These are phyloP conservation scores for Barnettozyma salicaria DNA, from an alignment of 805 yeast species.

Conservation along the genomic window DNA sequence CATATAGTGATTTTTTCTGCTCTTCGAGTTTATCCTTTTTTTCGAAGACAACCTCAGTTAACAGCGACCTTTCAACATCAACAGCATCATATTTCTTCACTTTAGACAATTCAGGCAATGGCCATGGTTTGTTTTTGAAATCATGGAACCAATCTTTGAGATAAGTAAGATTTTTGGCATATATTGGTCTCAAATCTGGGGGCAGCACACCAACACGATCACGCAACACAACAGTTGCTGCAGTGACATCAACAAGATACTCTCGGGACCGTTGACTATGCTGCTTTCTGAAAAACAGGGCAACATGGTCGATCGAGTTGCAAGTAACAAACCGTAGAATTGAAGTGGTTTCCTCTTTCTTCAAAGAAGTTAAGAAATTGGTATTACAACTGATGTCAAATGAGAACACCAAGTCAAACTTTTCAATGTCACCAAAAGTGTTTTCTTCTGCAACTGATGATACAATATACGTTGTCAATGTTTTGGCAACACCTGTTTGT, in stretches of 20 bases:
- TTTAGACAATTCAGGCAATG: constrained; percentile 64
- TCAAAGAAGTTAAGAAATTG: constrained; percentile 27
- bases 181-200: constrained; percentile 70
- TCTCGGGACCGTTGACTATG: constrained; percentile 30
- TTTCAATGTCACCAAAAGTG: constrained; percentile 2
- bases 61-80: constrained; percentile 75
- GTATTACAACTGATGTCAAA: constrained; percentile 58
- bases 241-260: constrained; percentile 61
- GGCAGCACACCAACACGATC: constrained; percentile 81
- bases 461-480: constrained; percentile 17
- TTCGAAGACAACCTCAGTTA: constrained; percentile 66
- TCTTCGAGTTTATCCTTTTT: constrained; percentile 38
- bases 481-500: constrained; percentile 18
- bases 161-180: constrained; percentile 57
- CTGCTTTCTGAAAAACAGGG: constrained; percentile 39
- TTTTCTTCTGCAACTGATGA: constrained; percentile 17
- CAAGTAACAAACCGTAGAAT: constrained; percentile 67
- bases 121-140: constrained; percentile 49
- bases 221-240: constrained; percentile 76
- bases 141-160: constrained; percentile 56
- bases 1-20: constrained; percentile 40
- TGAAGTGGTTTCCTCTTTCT: constrained; percentile 36
- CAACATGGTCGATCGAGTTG: constrained; percentile 80
- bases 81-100: constrained; percentile 57
- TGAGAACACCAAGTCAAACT: constrained; percentile 55